These are phyloP conservation scores for Daedalea quercina DNA, from an alignment of 768 basidiomycete species.

Conservation along the genomic window DNA sequence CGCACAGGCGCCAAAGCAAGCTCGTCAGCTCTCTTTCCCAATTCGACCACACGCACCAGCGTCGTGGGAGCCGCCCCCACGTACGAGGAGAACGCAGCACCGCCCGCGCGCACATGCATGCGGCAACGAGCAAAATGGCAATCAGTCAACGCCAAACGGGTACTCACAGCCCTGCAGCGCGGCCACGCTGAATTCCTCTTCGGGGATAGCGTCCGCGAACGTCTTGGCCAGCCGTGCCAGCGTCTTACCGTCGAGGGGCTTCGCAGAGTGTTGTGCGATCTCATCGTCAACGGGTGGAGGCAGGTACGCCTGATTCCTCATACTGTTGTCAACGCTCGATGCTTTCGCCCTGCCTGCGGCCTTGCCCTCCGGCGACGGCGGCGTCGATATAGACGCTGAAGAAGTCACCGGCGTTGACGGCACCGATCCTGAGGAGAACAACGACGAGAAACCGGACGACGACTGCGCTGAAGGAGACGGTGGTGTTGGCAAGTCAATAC, in stretches of 20 bases:
- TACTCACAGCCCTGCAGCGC: conserved; percentile 85
- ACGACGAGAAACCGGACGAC: conserved; percentile 37
- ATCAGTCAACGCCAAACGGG: conserved; percentile 13
- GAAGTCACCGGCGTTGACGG: conserved; percentile 23
- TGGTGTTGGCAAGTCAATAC: conserved; percentile 36
- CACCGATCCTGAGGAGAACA: conserved; percentile 38
- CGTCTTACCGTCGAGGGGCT: conserved; percentile 57
- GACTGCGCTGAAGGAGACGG: conserved; percentile 30
- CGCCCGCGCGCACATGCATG: conserved; percentile 7
- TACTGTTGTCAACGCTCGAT: conserved; percentile 12
- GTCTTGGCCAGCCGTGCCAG: conserved; percentile 64
- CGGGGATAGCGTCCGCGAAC: conserved; percentile 79
- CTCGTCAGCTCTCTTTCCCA: conserved; percentile 21
- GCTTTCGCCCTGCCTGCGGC: conserved; percentile 7
- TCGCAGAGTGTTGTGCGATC: conserved; percentile 56
- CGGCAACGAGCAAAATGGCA: conserved; percentile 10
- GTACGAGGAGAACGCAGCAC: conserved; percentile 13
- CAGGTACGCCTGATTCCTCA: conserved; percentile 37
- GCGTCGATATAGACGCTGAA: conserved; percentile 13
- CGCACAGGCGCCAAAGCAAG: conserved; percentile 1
- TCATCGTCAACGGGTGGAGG: conserved; percentile 61
- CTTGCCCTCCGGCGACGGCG: conserved; percentile 15
- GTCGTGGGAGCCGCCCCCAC: conserved; percentile 1
- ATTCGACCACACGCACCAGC: conserved; percentile 15
- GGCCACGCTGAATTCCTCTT: conserved; percentile 84